phyloP scores from a whole-genome alignment of 768 basidiomycete species.

The Rhodotorula babjevae region DNA sequence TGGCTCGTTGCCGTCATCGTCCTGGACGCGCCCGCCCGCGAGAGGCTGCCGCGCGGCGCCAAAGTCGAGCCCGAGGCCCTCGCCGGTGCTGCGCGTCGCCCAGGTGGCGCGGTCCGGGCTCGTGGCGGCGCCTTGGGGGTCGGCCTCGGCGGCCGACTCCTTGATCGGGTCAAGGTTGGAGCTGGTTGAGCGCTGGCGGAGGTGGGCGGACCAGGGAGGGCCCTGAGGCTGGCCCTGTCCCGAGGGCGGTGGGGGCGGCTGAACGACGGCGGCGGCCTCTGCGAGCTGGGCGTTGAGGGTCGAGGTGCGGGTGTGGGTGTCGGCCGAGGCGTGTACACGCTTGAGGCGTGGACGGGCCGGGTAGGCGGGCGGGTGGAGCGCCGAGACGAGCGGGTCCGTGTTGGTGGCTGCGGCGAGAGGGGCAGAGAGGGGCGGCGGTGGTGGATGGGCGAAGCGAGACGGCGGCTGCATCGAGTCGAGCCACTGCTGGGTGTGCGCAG shows the following conservation, averaged over 20 bases:
- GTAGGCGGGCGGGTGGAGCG: neutral
- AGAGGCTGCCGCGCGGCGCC: neutral
- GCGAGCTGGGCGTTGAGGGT: neutral
- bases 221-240: neutral
- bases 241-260: neutral
- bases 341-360: constrained; percentile 6
- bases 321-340: constrained; percentile 9
- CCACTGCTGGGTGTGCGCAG: no score
- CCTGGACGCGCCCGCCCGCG: neutral
- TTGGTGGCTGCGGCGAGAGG: neutral
- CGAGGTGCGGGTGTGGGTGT: neutral
- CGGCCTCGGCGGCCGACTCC: constrained; percentile 10
- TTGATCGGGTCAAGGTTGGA: constrained; percentile 15
- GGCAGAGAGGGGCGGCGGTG: neutral
- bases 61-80: neutral
- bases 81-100: no score
- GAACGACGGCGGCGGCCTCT: neutral
- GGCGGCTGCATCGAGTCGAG: no score
- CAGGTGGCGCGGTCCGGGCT: no score
- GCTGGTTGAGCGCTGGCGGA: neutral
- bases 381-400: neutral
- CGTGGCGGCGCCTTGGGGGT: no score
- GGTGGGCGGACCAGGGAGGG: neutral
- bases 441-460: no score
- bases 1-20: neutral